These are phyloP conservation scores for Tympanopsis confertula DNA, from an alignment of 2,329 filamentous ascomycete genomes.

Conservation along the genomic window DNA sequence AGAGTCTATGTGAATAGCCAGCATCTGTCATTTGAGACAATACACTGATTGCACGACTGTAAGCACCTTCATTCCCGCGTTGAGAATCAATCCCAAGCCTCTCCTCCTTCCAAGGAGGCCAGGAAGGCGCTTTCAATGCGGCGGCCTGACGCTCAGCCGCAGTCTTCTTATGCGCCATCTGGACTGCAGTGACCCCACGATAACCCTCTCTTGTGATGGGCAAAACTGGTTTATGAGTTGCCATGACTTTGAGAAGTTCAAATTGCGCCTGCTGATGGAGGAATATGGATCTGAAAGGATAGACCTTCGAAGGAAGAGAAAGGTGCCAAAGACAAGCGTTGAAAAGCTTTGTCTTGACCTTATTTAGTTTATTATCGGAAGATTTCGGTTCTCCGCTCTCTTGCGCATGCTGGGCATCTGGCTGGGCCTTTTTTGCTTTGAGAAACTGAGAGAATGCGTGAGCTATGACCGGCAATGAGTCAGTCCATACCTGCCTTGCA, in stretches of 20 bases:
- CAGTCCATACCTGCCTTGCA: constrained; percentile 34
- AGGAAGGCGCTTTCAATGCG: constrained; percentile 42
- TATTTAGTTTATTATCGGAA: constrained; percentile 7
- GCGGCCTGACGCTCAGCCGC: constrained; percentile 42
- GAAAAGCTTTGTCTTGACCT: constrained; percentile 24
- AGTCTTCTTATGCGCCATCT: constrained; percentile 45
- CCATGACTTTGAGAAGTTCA: constrained; percentile 43
- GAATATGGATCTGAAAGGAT: constrained; percentile 32
- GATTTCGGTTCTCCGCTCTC: not conserved
- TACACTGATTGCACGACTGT: constrained; percentile 41
- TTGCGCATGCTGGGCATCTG: not conserved
- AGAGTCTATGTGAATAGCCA: constrained; percentile 36
- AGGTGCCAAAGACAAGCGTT: constrained; percentile 35
- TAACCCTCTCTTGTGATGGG: constrained; percentile 45
- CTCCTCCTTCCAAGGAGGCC: constrained; percentile 56
- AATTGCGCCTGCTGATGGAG: constrained; percentile 46
- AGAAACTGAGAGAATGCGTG: constrained; percentile 20
- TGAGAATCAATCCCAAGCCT: constrained; percentile 47
- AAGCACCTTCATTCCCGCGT: constrained; percentile 40
- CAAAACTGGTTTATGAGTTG: constrained; percentile 35
- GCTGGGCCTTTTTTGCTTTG: not conserved
- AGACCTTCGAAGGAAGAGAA: constrained; percentile 28
- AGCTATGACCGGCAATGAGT: constrained; percentile 26
- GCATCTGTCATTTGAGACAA: constrained; percentile 44
- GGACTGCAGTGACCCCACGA: constrained; percentile 38